A percentile compares a stretch with the other conserved stretches of the same genome.
These are phyloP conservation scores for Guyanaporus albipodus DNA, from an alignment of 768 basidiomycete genomes.

Conservation along the genomic window DNA sequence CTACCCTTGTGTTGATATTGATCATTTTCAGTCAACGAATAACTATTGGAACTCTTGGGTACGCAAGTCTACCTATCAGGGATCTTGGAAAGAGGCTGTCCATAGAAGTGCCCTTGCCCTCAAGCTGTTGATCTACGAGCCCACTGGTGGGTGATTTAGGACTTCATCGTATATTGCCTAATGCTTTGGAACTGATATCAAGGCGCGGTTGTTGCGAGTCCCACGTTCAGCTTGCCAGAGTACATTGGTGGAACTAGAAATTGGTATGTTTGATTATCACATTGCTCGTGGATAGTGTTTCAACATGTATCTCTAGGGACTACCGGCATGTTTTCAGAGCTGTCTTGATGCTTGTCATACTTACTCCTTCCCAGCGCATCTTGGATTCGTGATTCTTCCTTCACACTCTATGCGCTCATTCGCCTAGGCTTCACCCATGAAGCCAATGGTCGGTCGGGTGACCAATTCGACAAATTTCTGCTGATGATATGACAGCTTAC, in stretches of 20 bases:
- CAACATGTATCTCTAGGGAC: conserved; percentile 41
- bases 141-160: conserved; percentile 52
- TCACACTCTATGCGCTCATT: conserved; percentile 92
- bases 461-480: not conserved
- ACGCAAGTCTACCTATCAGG: conserved; percentile 81
- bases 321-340: conserved; percentile 44
- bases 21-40: conserved; percentile 53
- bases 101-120: conserved; percentile 90
- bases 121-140: conserved; percentile 90
- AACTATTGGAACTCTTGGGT: conserved; percentile 90
- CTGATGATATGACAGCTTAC: conserved; percentile 48
- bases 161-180: not conserved
- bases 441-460: conserved; percentile 60
- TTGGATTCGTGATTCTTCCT: conserved; percentile 95
- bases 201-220: conserved; percentile 92
- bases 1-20: not conserved
- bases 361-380: conserved; percentile 49
- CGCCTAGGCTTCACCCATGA: conserved; percentile 93
- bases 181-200: conserved; percentile 10
- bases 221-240: conserved; percentile 93
- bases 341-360: not conserved
- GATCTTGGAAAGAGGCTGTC: conserved; percentile 95
- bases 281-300: not conserved
- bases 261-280: conserved; percentile 48
- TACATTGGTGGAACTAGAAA: conserved; percentile 87